Conservation (phyloP, 2,329 filamentous ascomycete species). For the Pseudocercospora macadamiae region DNA sequence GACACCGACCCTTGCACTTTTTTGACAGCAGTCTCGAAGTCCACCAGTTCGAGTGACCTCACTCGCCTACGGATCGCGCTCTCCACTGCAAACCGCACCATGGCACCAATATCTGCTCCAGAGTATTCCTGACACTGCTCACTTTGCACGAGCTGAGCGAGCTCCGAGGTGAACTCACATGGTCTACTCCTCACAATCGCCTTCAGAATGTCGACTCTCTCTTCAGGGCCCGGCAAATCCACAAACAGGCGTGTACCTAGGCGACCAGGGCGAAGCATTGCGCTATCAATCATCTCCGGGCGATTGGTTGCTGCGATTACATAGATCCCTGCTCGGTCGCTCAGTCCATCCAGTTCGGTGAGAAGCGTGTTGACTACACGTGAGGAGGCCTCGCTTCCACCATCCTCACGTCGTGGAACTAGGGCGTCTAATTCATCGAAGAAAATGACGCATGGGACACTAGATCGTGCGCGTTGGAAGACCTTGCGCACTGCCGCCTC, state of each 20-base stretch:
- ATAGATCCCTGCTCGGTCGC: slow-evolving; percentile 77
- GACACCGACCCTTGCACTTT: slow-evolving; percentile 58
- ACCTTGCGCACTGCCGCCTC: slow-evolving; percentile 91
- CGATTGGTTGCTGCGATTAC: slow-evolving; percentile 94
- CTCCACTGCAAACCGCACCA: slow-evolving; percentile 63
- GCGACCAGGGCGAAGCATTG: slow-evolving; percentile 89
- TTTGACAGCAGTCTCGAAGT: slow-evolving; percentile 49
- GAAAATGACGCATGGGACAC: slow-evolving; percentile 91
- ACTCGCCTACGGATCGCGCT: slow-evolving; percentile 54
- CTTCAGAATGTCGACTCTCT: slow-evolving; percentile 82
- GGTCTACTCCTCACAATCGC: slow-evolving; percentile 63
- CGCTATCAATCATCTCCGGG: slow-evolving; percentile 93
- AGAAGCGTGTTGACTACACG: slow-evolving; percentile 94
- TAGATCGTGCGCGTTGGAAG: slow-evolving; percentile 83
- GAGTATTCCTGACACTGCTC: slow-evolving; percentile 75
- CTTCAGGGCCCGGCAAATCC: slow-evolving; percentile 75
- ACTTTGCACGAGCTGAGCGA: slow-evolving; percentile 66
- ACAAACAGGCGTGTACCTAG: slow-evolving; percentile 89
- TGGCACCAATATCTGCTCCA: slow-evolving; percentile 64
- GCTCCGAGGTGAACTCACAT: slow-evolving; percentile 49
- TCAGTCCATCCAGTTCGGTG: slow-evolving; percentile 88
- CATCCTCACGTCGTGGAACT: slow-evolving; percentile 78
- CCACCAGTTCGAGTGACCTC: slow-evolving; percentile 51
- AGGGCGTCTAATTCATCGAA: slow-evolving; percentile 97
- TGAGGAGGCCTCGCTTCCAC: slow-evolving; percentile 77